A percentile compares a stretch with the other conserved stretches of the same genome.
Conservation (phyloP, 805 yeast species). For the Lachancea nothofagi region DNA sequence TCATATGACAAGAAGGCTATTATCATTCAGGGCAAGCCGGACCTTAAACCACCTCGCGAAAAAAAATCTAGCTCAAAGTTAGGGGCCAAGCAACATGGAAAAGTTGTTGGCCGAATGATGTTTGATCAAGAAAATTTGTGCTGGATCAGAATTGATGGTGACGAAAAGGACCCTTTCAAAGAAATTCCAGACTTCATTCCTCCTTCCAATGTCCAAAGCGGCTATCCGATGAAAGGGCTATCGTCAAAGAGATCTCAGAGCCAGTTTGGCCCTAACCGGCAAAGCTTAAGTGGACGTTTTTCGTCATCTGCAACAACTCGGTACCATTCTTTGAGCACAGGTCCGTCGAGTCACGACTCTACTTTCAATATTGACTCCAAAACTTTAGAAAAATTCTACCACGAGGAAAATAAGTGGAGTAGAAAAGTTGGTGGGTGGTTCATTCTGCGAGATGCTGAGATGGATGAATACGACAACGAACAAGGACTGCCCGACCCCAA, state of each 20-base stretch:
- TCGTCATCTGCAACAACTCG: constrained; percentile 20
- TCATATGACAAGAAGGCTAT: constrained; percentile 22
- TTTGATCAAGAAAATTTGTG: constrained; percentile 31
- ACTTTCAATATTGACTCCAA: constrained; percentile 19
- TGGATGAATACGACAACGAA: constrained; percentile 11
- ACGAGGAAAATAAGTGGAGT: constrained; percentile 33
- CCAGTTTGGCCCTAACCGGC: constrained; percentile 14
- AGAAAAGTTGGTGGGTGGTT: constrained; percentile 32
- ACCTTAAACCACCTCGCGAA: constrained; percentile 4
- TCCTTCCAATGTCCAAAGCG: neutral
- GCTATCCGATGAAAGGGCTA: neutral
- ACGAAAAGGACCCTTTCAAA: constrained; percentile 30
- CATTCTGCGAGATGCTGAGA: constrained; percentile 14
- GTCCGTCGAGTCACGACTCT: constrained; percentile 11
- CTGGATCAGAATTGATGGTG: constrained; percentile 29
- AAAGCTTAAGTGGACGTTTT: constrained; percentile 11
- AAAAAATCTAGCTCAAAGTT: neutral
- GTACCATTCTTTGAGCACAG: constrained; percentile 20
- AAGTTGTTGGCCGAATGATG: constrained; percentile 31
- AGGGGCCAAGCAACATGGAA: constrained; percentile 8
- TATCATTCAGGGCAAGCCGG: constrained; percentile 16
- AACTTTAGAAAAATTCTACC: constrained; percentile 27
- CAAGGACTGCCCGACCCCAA: constrained; percentile 17
- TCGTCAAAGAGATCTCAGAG: constrained; percentile 15
- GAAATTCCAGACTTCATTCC: constrained; percentile 22